Percentiles rank a stretch among this genome's conserved stretches.
Conservation (phyloP, 139 green algal species). For the Chlorella sp. region DNA sequence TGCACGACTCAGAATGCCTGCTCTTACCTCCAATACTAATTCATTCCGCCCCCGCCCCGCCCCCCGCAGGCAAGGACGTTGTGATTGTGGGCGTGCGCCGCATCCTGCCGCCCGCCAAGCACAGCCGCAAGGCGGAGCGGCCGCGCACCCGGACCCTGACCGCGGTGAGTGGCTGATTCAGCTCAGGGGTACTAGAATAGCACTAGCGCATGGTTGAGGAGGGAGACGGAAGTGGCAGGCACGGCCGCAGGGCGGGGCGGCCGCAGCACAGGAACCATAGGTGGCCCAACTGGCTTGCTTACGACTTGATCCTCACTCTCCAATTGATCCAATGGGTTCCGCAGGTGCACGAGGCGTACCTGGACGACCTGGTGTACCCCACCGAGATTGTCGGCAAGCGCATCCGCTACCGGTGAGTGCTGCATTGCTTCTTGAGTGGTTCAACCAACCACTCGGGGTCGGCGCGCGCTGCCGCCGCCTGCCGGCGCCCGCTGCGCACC, state of each 20-base stretch:
- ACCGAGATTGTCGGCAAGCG: constrained; percentile 99
- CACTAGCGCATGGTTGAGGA: no score
- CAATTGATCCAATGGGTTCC: background rate
- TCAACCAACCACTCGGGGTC: background rate
- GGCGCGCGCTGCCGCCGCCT: background rate
- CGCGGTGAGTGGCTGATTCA: constrained; percentile 67
- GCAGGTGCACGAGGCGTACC: constrained; percentile 40
- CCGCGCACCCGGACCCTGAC: constrained; percentile 95
- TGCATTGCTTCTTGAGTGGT: background rate
- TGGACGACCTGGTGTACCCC: constrained; percentile 98
- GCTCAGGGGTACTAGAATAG: no score
- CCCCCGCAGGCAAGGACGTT: constrained; percentile 90
- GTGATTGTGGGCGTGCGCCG: constrained; percentile 95
- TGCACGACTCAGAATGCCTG: no score
- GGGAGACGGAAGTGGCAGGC: no score
- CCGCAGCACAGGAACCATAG: no score
- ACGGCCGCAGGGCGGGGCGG: no score
- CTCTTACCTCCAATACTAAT: no score
- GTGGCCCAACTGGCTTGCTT: no score
- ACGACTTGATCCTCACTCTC: no score
- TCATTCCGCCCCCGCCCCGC: background rate
- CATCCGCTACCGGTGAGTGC: constrained; percentile 79
- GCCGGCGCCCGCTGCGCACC: no score
- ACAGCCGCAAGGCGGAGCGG: constrained; percentile 66
- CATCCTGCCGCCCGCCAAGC: constrained; percentile 87